Conservation (phyloP, 129 eudicot genomes). For the Cynara cardunculus region DNA sequence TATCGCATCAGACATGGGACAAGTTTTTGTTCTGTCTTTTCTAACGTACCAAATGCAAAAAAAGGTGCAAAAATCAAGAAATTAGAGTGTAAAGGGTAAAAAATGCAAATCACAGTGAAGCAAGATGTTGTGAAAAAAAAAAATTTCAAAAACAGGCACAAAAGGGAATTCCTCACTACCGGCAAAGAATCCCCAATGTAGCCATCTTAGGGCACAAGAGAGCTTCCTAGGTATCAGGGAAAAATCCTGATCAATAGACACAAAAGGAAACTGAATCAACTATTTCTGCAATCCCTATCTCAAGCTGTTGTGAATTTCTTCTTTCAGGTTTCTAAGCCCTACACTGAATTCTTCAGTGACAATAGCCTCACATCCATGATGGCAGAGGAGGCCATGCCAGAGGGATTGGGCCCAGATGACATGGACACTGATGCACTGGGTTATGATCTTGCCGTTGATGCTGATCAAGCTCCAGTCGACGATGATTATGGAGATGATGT, state of each 20-base stretch:
- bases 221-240: not conserved
- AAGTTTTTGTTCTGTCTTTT: not conserved
- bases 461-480: constrained; percentile 40
- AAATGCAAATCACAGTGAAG: not conserved
- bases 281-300: not conserved
- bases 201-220: not conserved
- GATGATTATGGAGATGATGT: constrained; percentile 67
- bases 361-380: constrained; percentile 45
- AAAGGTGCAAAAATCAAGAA: not conserved
- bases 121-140: not conserved
- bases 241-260: not conserved
- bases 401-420: constrained; percentile 35
- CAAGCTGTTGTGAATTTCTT: not conserved
- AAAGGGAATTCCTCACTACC: not conserved
- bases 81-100: not conserved
- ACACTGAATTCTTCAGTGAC: constrained; percentile 49
- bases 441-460: constrained; percentile 27
- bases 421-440: constrained; percentile 32
- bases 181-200: not conserved
- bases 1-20: not conserved
- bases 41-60: not conserved
- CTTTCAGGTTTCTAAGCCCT: constrained; percentile 76
- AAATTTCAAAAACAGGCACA: not conserved
- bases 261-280: not conserved
- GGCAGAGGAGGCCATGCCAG: constrained; percentile 29